A percentile compares a stretch with the other conserved stretches of the same genome.
These are phyloP conservation scores for Cymbidium sinense DNA, from an alignment of 106 monocot species.

Conservation along the genomic window DNA sequence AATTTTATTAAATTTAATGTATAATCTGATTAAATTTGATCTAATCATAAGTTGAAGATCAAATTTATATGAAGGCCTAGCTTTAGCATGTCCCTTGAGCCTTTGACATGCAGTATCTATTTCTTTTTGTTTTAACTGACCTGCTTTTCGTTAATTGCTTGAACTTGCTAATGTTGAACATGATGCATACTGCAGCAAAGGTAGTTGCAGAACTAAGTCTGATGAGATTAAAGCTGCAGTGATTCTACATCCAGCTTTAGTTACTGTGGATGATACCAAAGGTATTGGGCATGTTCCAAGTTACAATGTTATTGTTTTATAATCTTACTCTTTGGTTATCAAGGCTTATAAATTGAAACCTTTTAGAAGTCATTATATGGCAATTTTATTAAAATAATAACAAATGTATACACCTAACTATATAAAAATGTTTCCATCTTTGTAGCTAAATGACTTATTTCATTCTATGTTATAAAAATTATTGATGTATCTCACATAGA, in stretches of 20 bases:
- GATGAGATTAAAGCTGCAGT: constrained; percentile 56
- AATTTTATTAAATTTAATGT: too few relatives aligned
- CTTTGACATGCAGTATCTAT: background rate
- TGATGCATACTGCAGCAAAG: constrained; percentile 43
- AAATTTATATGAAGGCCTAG: background rate
- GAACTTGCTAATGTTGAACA: background rate
- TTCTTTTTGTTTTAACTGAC: background rate
- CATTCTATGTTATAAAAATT: too few relatives aligned
- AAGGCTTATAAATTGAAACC: background rate
- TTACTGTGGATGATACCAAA: constrained; percentile 79
- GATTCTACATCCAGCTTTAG: constrained; percentile 58
- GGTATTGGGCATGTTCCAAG: constrained; percentile 17
- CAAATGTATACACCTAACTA: too few relatives aligned
- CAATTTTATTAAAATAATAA: too few relatives aligned
- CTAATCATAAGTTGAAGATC: too few relatives aligned
- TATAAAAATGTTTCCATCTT: too few relatives aligned
- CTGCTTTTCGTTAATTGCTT: background rate
- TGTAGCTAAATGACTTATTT: too few relatives aligned
- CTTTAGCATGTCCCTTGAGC: background rate
- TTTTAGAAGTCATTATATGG: background rate
- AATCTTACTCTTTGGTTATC: background rate
- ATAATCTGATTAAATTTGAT: too few relatives aligned
- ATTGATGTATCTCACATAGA: too few relatives aligned
- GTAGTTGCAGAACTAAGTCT: constrained; percentile 53
- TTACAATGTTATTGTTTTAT: background rate